Conservation (phyloP, 2,329 filamentous ascomycete species). For the Chaetomium globosum region DNA sequence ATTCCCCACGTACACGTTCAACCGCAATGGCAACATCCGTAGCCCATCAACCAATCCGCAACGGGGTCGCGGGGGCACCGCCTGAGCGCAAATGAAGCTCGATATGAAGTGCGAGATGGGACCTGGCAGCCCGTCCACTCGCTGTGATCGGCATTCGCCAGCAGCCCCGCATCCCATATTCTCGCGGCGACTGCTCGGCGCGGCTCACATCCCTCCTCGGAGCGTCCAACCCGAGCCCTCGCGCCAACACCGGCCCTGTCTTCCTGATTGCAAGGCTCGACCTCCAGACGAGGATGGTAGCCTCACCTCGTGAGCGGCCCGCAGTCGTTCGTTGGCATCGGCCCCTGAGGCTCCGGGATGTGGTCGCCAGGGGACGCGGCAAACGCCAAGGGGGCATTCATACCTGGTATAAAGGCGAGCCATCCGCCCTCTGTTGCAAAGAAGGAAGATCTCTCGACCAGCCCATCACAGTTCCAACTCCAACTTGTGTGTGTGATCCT, state of each 20-base stretch:
- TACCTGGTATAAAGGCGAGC: conserved; percentile 37
- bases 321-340: conserved; percentile 10
- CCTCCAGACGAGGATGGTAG: conserved; percentile 19
- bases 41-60: conserved; percentile 30
- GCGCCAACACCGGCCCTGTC: conserved; percentile 40
- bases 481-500: conserved; percentile 24
- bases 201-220: conserved; percentile 37
- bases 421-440: conserved; percentile 26
- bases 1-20: conserved; percentile 21
- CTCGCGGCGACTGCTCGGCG: conserved; percentile 31
- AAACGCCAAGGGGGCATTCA: conserved; percentile 14
- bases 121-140: conserved; percentile 33
- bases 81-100: conserved; percentile 35
- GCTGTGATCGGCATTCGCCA: conserved; percentile 32
- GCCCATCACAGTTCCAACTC: conserved; percentile 25
- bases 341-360: conserved; percentile 11
- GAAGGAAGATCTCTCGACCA: conserved; percentile 22
- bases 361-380: conserved; percentile 1
- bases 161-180: conserved; percentile 36
- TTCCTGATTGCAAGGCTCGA: conserved; percentile 42
- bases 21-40: conserved; percentile 16
- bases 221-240: conserved; percentile 38
- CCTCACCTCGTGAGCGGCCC: conserved; percentile 12
- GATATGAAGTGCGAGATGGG: conserved; percentile 36
- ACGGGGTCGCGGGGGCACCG: conserved; percentile 30